Evolutionary conservation across 2,329 filamentous ascomycete genomes (phyloP).

Genomic region (Arthroderma sp.): DNA sequence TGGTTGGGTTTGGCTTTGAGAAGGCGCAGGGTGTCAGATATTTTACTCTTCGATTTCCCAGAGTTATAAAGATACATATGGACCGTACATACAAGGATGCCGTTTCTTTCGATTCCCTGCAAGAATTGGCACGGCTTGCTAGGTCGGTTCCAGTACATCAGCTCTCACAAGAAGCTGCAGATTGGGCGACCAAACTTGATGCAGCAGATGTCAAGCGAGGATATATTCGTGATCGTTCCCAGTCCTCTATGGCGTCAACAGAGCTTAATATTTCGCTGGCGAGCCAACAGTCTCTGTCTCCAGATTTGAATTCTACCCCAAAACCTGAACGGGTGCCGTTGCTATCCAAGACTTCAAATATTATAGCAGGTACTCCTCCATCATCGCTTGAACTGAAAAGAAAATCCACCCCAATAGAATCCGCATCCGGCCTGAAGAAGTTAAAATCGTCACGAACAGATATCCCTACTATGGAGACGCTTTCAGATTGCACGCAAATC

Average conservation of each 20-base stretch:
- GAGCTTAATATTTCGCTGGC: too few species aligned
- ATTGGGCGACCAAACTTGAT: conserved; percentile 6
- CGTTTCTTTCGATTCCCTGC: conserved; percentile 56
- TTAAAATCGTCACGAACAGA: too few species aligned
- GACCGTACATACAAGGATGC: conserved; percentile 60
- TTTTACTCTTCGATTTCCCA: conserved; percentile 64
- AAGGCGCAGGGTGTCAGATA: conserved; percentile 55
- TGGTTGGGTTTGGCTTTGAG: conserved; percentile 69
- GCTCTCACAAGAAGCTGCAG: conserved; percentile 8
- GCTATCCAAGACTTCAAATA: too few species aligned
- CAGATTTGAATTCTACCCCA: too few species aligned
- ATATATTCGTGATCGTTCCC: conserved; percentile 10
- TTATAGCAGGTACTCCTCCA: too few species aligned
- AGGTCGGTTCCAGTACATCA: conserved; percentile 28
- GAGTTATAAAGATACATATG: conserved; percentile 61
- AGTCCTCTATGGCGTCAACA: not conserved
- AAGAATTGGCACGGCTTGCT: conserved; percentile 49
- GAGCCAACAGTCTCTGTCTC: too few species aligned
- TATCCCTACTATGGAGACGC: too few species aligned
- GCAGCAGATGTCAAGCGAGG: conserved; percentile 4
- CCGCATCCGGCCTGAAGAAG: too few species aligned
- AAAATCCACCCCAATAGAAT: too few species aligned
- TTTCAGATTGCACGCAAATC: too few species aligned
- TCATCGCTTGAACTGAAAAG: too few species aligned
- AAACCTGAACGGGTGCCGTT: too few species aligned